Evolutionary conservation across 2,329 filamentous ascomycete genomes (phyloP).

Genomic region (Pseudogymnoascus sp.): DNA sequence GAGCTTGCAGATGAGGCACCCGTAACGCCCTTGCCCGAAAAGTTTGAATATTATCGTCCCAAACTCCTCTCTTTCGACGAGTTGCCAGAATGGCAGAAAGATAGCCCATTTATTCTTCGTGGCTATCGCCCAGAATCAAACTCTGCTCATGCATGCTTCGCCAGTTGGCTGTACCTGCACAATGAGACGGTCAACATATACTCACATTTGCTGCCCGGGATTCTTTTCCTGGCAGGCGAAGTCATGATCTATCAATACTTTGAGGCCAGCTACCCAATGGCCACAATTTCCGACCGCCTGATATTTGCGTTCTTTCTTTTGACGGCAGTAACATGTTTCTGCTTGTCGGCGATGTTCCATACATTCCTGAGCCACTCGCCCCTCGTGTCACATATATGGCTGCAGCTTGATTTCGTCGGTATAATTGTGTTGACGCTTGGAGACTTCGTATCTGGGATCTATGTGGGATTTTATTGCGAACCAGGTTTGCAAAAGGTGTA

Average conservation of each 20-base stretch:
- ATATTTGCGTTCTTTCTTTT: conserved; percentile 35
- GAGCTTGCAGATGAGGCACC: background rate
- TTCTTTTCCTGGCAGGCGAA: conserved; percentile 31
- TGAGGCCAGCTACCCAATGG: conserved; percentile 27
- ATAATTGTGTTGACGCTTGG: conserved; percentile 34
- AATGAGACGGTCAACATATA: conserved; percentile 40
- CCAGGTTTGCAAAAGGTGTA: conserved; percentile 28
- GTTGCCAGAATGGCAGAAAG: conserved; percentile 36
- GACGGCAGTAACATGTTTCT: conserved; percentile 32
- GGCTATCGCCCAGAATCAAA: conserved; percentile 38
- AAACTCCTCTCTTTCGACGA: conserved; percentile 29
- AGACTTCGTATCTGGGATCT: conserved; percentile 34
- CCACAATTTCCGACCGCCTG: conserved; percentile 29
- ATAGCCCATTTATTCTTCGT: conserved; percentile 35
- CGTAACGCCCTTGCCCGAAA: background rate
- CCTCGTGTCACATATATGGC: conserved; percentile 30
- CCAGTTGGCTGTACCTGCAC: conserved; percentile 36
- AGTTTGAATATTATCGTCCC: conserved; percentile 10
- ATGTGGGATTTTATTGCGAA: conserved; percentile 36
- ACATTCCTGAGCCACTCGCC: conserved; percentile 35
- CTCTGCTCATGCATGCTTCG: conserved; percentile 32
- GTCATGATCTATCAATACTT: conserved; percentile 26
- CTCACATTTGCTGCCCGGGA: conserved; percentile 38
- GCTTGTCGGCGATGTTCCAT: conserved; percentile 34
- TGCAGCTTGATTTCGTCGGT: conserved; percentile 33